These are phyloP conservation scores for Colletotrichum somersetense DNA, from an alignment of 2,329 filamentous ascomycete genomes.

Conservation along the genomic window DNA sequence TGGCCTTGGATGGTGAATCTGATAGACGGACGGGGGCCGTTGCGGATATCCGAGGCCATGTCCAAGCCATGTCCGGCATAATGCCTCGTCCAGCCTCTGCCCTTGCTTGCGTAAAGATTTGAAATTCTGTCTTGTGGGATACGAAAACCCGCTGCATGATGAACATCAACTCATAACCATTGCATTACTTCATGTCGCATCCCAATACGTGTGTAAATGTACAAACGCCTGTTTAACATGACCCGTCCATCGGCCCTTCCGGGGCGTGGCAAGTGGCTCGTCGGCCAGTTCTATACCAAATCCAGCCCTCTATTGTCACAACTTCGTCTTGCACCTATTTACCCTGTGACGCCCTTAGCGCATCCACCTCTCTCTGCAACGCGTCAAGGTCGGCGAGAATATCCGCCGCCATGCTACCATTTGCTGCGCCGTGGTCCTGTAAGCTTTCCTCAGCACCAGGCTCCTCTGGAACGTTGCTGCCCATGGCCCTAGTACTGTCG, in stretches of 20 bases:
- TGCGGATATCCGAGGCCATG: no score
- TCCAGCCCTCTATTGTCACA: slow-evolving; percentile 28
- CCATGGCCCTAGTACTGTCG: slow-evolving; percentile 45
- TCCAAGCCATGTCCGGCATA: no score
- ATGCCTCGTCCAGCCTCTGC: no score
- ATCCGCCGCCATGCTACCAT: slow-evolving; percentile 59
- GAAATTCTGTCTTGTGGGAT: no score
- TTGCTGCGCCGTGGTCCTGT: slow-evolving; percentile 43
- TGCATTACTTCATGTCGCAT: slow-evolving; percentile 41
- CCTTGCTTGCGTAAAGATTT: no score
- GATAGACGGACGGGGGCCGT: no score
- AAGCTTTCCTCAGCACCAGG: slow-evolving; percentile 42
- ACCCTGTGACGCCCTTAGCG: slow-evolving; percentile 61
- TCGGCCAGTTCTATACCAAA: slow-evolving; percentile 23
- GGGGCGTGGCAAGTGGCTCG: slow-evolving; percentile 1
- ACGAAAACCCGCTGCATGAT: background rate
- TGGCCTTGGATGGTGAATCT: no score
- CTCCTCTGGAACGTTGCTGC: slow-evolving; percentile 49
- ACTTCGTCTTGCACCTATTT: slow-evolving; percentile 35
- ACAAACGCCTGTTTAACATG: slow-evolving; percentile 28
- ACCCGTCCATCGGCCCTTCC: slow-evolving; percentile 25
- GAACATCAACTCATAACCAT: slow-evolving; percentile 32
- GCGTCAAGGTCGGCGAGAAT: slow-evolving; percentile 80
- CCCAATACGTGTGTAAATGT: slow-evolving; percentile 34
- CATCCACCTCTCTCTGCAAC: slow-evolving; percentile 82